These are phyloP conservation scores for Escallonia herrerae DNA, from an alignment of 129 eudicot species.

Conservation along the genomic window DNA sequence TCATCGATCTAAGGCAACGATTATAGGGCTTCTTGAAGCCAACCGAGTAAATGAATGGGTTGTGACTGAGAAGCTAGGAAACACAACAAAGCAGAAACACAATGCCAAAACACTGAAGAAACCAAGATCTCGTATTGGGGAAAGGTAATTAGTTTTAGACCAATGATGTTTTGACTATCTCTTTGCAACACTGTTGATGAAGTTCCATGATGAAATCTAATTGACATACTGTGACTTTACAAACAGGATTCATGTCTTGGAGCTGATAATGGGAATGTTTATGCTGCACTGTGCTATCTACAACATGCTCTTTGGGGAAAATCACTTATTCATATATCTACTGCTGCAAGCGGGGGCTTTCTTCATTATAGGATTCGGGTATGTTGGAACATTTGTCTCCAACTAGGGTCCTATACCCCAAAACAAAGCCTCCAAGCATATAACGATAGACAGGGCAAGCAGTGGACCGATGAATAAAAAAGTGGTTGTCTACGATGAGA, in stretches of 20 bases:
- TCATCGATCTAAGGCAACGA: constrained; percentile 82
- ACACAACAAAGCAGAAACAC: constrained; percentile 38
- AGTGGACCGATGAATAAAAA: too few species aligned
- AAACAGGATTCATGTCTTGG: constrained; percentile 56
- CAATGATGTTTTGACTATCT: too few species aligned
- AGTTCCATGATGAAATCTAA: too few species aligned
- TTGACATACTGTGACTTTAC: constrained; percentile 8
- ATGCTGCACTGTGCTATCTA: constrained; percentile 48
- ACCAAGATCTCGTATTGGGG: constrained; percentile 38
- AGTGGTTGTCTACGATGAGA: too few species aligned
- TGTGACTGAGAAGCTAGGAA: constrained; percentile 80
- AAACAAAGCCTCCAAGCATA: constrained; percentile 3
- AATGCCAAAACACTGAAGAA: constrained; percentile 28
- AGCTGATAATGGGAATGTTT: constrained; percentile 58
- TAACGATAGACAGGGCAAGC: not conserved
- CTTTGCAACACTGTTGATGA: too few species aligned
- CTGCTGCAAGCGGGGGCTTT: constrained; percentile 66
- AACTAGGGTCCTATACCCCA: constrained; percentile 9
- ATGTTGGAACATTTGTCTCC: constrained; percentile 53
- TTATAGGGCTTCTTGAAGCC: constrained; percentile 78
- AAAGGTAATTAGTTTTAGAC: constrained; percentile 31
- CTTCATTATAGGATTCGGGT: constrained; percentile 59
- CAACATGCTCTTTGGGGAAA: constrained; percentile 43
- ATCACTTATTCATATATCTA: constrained; percentile 66
- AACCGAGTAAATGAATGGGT: constrained; percentile 85